Evolutionary conservation across 352 stramenopile genomes (phyloP).

Genomic region (Globisporangium acanthophoron): DNA sequence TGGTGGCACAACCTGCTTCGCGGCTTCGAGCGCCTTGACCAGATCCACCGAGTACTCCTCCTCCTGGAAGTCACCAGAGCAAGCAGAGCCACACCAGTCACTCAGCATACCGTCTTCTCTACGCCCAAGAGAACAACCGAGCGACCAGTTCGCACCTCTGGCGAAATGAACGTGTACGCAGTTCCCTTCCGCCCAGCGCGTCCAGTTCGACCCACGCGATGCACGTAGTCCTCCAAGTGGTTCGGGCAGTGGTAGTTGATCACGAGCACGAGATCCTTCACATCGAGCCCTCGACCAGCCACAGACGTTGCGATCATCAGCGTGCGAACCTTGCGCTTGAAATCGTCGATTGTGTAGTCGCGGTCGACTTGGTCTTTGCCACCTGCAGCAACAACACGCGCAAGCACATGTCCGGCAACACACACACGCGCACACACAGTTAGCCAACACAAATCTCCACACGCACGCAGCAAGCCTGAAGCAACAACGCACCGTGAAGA

Average conservation of each 20-base stretch:
- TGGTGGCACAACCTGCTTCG: slow-evolving; percentile 65
- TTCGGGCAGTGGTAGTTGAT: slow-evolving; percentile 99
- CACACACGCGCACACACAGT: no score
- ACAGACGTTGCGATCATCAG: slow-evolving; percentile 95
- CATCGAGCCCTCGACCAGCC: slow-evolving; percentile 96
- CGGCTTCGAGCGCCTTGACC: slow-evolving; percentile 93
- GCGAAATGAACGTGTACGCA: slow-evolving; percentile 99
- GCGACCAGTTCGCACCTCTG: slow-evolving; percentile 57
- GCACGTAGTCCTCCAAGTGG: slow-evolving; percentile 99
- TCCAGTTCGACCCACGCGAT: slow-evolving; percentile 96
- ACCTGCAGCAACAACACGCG: slow-evolving; percentile 26
- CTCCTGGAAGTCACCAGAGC: no score
- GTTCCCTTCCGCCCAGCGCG: slow-evolving; percentile 94
- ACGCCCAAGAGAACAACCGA: background rate
- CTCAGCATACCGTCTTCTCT: background rate
- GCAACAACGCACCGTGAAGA: slow-evolving; percentile 85
- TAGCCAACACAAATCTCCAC: background rate
- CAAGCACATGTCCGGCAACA: background rate
- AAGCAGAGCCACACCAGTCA: slow-evolving; percentile 4
- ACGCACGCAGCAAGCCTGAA: background rate
- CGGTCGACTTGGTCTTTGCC: slow-evolving; percentile 99
- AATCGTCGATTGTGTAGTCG: slow-evolving; percentile 98
- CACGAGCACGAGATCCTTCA: slow-evolving; percentile 97
- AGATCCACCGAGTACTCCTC: slow-evolving; percentile 97
- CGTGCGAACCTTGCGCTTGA: slow-evolving; percentile 94